Conservation (phyloP, 768 basidiomycete species). For the Crucibulum laeve region DNA sequence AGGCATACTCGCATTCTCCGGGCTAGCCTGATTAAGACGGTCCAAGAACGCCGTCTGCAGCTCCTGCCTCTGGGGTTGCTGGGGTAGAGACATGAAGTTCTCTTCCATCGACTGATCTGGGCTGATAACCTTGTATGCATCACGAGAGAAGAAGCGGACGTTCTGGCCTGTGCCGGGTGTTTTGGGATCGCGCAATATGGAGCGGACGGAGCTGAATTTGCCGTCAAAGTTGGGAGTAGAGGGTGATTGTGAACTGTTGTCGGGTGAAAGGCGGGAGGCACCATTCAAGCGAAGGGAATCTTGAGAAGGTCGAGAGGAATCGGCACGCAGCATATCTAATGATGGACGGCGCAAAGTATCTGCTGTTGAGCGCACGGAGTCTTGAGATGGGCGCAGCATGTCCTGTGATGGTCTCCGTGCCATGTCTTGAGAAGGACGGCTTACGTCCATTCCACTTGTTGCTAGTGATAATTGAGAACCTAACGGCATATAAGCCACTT, state of each 20-base stretch:
- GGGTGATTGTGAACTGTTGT: slow-evolving; percentile 19
- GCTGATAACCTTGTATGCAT: slow-evolving; percentile 60
- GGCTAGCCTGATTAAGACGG: slow-evolving; percentile 21
- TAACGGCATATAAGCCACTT: slow-evolving; percentile 6
- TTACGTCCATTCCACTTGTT: slow-evolving; percentile 12
- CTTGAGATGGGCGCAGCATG: slow-evolving; percentile 11
- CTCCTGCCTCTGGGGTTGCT: slow-evolving; percentile 22
- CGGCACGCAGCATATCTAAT: slow-evolving; percentile 32
- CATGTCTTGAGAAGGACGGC: slow-evolving; percentile 9
- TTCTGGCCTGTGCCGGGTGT: slow-evolving; percentile 77
- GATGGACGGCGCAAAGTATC: slow-evolving; percentile 29
- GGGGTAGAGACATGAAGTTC: slow-evolving; percentile 28
- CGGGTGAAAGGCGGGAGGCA: slow-evolving; percentile 10
- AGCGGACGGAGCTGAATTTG: slow-evolving; percentile 54
- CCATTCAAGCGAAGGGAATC: slow-evolving; percentile 12
- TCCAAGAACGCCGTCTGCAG: slow-evolving; percentile 24
- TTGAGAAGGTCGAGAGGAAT: slow-evolving; percentile 12
- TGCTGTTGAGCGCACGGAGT: slow-evolving; percentile 18
- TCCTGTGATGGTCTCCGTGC: slow-evolving; percentile 13
- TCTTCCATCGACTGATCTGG: slow-evolving; percentile 54
- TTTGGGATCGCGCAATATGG: slow-evolving; percentile 66
- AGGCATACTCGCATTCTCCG: slow-evolving; percentile 21
- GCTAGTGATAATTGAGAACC: slow-evolving; percentile 28
- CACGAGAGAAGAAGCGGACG: slow-evolving; percentile 73
- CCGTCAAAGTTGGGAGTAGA: slow-evolving; percentile 26